Base-by-base conservation (phyloP, 768 basidiomycete genomes). In the Russula olivacea region DNA sequence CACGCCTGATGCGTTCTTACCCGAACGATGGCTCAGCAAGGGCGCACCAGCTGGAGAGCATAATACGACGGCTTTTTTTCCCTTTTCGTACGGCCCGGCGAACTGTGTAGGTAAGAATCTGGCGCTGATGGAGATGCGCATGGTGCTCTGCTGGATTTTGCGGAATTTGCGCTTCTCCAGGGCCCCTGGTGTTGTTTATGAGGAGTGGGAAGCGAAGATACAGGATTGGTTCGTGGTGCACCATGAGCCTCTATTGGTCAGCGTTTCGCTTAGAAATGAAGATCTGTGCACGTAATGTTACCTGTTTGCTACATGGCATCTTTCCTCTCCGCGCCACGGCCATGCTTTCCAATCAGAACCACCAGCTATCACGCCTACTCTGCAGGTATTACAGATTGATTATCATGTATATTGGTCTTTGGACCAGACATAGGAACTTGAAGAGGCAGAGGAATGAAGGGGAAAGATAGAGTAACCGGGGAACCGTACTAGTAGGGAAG, bases 31-130 rank as follows among this genome's bases (percentile, higher is more conserved):
- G 65, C 21, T 52, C 14, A 52, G 34, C 36, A 54, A 30, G 3
- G 43, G 36, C 28, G 53, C 47, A 5, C 21, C 30, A 3, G 14
- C 71, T 1, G 55, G 71, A 41, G 61, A 53, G 30, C 72, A 71
- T 63, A 67, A 76, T 58, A 49, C 70, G 3, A 41, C 66, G 2
- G 76, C 77, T 15, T 79, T 78, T 63, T 72, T 77, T 34, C 77
- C 80, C 0, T 79, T 79, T 66, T 79, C 78, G 5, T 61, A 70
- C 12, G 79, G 80, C 3, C 76, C 79, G 23, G 67, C 73, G 11
- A 76, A 69, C 30, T 81, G 79, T 52, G 76, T 73, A 0, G 79
- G 79, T 3, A 78, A 76, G 68, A 75, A 72, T 47, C 70, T 80
- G 19, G 80, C 79, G 21, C 67, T 71, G 66, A 71, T 72, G 68